These are phyloP conservation scores for Echinochloa phyllopogon DNA, from an alignment of 176 grass and related monocot species.

Conservation along the genomic window DNA sequence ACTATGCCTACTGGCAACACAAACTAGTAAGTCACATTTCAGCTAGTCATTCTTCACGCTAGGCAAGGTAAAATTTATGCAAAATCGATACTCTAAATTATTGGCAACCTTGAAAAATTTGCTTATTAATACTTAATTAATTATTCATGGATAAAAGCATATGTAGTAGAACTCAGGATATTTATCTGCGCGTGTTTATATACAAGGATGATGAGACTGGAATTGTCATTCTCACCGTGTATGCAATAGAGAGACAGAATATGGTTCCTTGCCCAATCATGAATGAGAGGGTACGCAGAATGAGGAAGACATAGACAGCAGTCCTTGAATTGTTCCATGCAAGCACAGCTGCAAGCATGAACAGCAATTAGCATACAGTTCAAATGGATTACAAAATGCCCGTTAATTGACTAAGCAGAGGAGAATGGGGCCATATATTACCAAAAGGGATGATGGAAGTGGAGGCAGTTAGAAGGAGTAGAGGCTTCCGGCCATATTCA, in stretches of 20 bases:
- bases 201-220: not conserved
- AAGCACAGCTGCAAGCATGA: conserved; percentile 66
- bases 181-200: not conserved
- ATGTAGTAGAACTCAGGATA: not conserved
- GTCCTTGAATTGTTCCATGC: conserved; percentile 62
- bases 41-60: not conserved
- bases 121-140: not conserved
- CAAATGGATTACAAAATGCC: not conserved
- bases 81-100: not conserved
- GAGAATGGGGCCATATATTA: conserved; percentile 15
- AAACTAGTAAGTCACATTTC: not conserved
- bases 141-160: not conserved
- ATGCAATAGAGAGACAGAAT: conserved; percentile 70
- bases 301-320: conserved; percentile 62
- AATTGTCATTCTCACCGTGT: conserved; percentile 52
- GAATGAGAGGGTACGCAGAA: conserved; percentile 67
- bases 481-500: conserved; percentile 78
- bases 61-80: not conserved
- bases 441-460: conserved; percentile 78
- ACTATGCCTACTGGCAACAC: not conserved
- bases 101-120: not conserved
- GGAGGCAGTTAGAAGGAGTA: conserved; percentile 70
- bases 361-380: not conserved
- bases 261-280: conserved; percentile 88
- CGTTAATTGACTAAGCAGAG: not conserved